Evolutionary conservation across 257 asterid species (phyloP).

Genomic region (Linaria vulgaris): DNA sequence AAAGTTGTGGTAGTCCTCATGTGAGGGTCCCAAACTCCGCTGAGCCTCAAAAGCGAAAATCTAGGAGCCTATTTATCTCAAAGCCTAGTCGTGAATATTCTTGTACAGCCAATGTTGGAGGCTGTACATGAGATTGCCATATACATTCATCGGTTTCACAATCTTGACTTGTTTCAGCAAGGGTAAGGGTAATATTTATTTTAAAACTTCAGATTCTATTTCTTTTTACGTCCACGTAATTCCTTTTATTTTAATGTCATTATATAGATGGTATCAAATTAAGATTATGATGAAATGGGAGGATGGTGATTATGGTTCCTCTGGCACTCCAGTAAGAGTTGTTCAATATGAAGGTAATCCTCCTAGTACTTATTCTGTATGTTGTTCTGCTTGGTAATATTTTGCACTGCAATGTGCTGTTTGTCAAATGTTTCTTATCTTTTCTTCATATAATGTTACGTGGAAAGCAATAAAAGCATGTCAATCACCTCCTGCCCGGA

Average conservation of each 20-base stretch:
- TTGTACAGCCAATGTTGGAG: constrained; percentile 58
- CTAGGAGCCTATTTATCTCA: constrained; percentile 34
- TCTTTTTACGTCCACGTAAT: constrained; percentile 35
- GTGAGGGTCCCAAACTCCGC: constrained; percentile 48
- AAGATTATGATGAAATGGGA: constrained; percentile 94
- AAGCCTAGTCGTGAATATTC: constrained; percentile 31
- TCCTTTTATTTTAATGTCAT: constrained; percentile 17
- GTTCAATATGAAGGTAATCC: constrained; percentile 89
- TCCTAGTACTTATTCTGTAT: constrained; percentile 15
- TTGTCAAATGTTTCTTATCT: background rate
- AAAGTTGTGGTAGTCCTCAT: constrained; percentile 62
- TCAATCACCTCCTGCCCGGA: background rate
- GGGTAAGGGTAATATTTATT: constrained; percentile 51
- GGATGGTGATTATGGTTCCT: constrained; percentile 54
- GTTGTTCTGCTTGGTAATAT: constrained; percentile 9
- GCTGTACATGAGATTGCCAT: constrained; percentile 81
- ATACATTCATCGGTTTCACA: constrained; percentile 93
- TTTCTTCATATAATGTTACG: background rate
- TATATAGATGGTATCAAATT: constrained; percentile 84
- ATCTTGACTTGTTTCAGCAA: constrained; percentile 94
- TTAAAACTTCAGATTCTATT: constrained; percentile 19
- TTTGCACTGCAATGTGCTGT: constrained; percentile 1
- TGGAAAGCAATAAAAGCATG: background rate
- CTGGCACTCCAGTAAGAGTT: constrained; percentile 87
- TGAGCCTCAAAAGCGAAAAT: constrained; percentile 29